Evolutionary conservation across 495 filamentous ascomycete species (phyloP).

Genomic region (Pyronema omphalodes): DNA sequence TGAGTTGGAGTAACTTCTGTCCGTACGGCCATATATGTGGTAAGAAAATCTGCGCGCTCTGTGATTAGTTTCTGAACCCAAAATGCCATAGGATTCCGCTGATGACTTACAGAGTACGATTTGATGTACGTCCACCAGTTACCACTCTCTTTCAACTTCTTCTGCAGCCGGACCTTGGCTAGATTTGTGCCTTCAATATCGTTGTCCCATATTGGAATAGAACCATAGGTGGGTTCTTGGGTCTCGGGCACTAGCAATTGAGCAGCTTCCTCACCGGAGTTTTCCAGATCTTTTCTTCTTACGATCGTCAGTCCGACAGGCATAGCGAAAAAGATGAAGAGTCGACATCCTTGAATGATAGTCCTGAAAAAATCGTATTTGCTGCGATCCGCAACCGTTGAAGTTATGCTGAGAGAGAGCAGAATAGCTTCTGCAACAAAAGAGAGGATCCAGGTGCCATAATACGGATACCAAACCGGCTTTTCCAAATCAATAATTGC

Average conservation of each 20-base stretch:
- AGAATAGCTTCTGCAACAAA: constrained; percentile 33
- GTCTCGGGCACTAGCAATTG: constrained; percentile 10
- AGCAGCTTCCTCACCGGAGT: constrained; percentile 24
- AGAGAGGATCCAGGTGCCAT: constrained; percentile 36
- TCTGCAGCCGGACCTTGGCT: constrained; percentile 35
- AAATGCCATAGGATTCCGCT: background rate
- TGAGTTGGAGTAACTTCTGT: constrained; percentile 35
- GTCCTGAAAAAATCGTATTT: constrained; percentile 10
- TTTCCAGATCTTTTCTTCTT: constrained; percentile 6
- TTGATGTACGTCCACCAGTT: constrained; percentile 48
- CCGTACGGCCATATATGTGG: constrained; percentile 48
- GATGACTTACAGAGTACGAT: constrained; percentile 34
- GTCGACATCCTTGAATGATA: constrained; percentile 18
- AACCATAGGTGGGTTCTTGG: constrained; percentile 11
- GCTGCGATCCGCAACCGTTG: background rate
- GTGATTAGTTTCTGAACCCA: background rate
- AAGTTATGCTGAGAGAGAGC: constrained; percentile 21
- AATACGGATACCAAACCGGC: constrained; percentile 44
- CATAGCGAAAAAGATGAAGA: constrained; percentile 23
- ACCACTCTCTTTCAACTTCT: constrained; percentile 40
- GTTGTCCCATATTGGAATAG: constrained; percentile 11
- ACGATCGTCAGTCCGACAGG: constrained; percentile 17
- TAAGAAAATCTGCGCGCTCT: constrained; percentile 34
- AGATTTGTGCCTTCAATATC: constrained; percentile 27
- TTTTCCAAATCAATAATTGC: constrained; percentile 31